A percentile compares a stretch with the other conserved stretches of the same genome.
These are phyloP conservation scores for Populus hybrid DNA, from an alignment of 441 rosid genomes.

Conservation along the genomic window DNA sequence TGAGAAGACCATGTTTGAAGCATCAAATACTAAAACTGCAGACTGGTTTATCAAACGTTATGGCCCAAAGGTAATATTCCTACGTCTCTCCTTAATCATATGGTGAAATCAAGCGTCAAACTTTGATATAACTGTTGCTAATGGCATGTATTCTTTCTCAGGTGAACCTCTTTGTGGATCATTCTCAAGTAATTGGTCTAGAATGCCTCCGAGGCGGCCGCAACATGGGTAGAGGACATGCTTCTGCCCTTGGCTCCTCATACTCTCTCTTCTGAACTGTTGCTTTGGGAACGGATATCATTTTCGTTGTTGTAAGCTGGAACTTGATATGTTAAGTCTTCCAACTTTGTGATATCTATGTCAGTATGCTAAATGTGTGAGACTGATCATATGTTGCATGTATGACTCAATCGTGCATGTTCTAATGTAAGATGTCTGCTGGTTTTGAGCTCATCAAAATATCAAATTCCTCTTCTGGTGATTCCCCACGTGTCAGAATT, in stretches of 20 bases:
- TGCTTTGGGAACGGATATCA: not conserved
- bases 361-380: not conserved
- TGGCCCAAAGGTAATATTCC: slow-evolving; percentile 62
- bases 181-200: slow-evolving; percentile 76
- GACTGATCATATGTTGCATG: not conserved
- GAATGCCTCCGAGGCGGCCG: slow-evolving; percentile 84
- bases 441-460: not conserved
- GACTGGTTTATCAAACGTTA: slow-evolving; percentile 84
- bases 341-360: not conserved
- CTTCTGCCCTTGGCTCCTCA: slow-evolving; percentile 48
- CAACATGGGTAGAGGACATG: slow-evolving; percentile 53
- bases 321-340: not conserved
- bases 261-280: slow-evolving; percentile 36
- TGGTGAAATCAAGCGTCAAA: not conserved
- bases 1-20: slow-evolving; percentile 94
- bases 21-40: slow-evolving; percentile 58
- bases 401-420: not conserved
- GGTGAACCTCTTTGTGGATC: slow-evolving; percentile 95
- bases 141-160: slow-evolving; percentile 30
- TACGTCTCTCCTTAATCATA: not conserved
- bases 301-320: not conserved
- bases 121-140: not conserved
- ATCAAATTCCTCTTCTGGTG: not conserved
- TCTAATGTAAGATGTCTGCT: not conserved
- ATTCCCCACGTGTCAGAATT: not conserved